Evolutionary conservation across 1,284 basidiomycete genomes (phyloP).

Genomic region (Inonotus hispidus): DNA sequence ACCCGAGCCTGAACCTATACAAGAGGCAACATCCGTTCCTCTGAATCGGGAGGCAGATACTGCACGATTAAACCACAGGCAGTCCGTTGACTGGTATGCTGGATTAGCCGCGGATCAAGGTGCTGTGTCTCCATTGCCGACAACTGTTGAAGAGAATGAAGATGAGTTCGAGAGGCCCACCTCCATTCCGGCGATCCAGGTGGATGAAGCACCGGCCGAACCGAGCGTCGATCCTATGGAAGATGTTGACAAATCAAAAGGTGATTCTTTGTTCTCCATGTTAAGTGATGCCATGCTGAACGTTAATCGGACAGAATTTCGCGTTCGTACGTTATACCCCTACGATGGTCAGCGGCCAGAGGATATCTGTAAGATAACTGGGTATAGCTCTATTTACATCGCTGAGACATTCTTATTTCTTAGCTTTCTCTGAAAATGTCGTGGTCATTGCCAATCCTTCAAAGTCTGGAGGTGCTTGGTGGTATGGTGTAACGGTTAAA

Average conservation of each 20-base stretch:
- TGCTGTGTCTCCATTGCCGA: slow-evolving; percentile 36
- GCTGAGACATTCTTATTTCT: slow-evolving; percentile 16
- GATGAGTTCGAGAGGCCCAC: slow-evolving; percentile 31
- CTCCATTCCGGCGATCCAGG: slow-evolving; percentile 49
- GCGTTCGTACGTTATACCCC: slow-evolving; percentile 74
- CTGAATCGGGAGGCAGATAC: slow-evolving; percentile 26
- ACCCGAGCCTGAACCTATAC: slow-evolving; percentile 19
- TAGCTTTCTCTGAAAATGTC: slow-evolving; percentile 81
- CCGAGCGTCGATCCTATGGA: slow-evolving; percentile 52
- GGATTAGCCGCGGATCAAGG: slow-evolving; percentile 76
- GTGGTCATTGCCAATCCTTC: slow-evolving; percentile 81
- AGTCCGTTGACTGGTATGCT: slow-evolving; percentile 90
- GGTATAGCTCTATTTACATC: neutral
- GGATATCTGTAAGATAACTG: slow-evolving; percentile 64
- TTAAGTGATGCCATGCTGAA: slow-evolving; percentile 10
- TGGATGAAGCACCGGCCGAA: slow-evolving; percentile 37
- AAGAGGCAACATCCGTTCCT: slow-evolving; percentile 21
- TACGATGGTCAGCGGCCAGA: slow-evolving; percentile 84
- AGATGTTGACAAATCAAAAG: slow-evolving; percentile 70
- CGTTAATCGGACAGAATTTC: slow-evolving; percentile 43
- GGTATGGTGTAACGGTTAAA: slow-evolving; percentile 77
- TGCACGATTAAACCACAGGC: slow-evolving; percentile 48
- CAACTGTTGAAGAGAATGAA: slow-evolving; percentile 53
- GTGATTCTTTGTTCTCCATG: slow-evolving; percentile 34
- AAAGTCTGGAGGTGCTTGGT: slow-evolving; percentile 86